Evolutionary conservation across 306 rosid genomes (phyloP).

Genomic region (Carpinus fangiana): DNA sequence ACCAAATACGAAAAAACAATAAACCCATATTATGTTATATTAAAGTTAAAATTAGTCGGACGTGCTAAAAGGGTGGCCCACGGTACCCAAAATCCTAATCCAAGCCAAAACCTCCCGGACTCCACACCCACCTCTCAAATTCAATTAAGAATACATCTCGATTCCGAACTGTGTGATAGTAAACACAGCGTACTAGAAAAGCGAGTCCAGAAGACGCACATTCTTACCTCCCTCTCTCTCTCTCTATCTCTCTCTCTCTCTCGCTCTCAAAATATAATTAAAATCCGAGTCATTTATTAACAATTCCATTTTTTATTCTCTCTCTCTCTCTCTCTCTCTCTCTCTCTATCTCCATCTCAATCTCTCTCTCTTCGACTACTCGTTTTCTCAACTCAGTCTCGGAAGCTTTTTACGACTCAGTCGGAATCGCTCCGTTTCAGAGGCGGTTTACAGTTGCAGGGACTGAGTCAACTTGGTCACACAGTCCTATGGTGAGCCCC

Average conservation of each 20-base stretch:
- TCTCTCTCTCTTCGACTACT: constrained; percentile 8
- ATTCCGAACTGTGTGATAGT: constrained; percentile 41
- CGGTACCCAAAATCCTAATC: background rate
- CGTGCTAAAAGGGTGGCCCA: too few relatives aligned
- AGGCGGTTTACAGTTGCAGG: constrained; percentile 32
- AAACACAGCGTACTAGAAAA: constrained; percentile 53
- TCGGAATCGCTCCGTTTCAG: constrained; percentile 33
- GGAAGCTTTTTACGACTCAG: constrained; percentile 11
- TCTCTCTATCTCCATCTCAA: too few relatives aligned
- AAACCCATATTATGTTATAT: too few relatives aligned
- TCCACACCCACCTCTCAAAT: constrained; percentile 27
- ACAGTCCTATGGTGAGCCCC: constrained; percentile 66
- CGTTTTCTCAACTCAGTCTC: constrained; percentile 26
- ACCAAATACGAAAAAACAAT: too few relatives aligned
- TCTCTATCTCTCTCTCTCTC: constrained; percentile 18
- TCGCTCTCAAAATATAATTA: constrained; percentile 11
- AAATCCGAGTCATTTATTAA: background rate
- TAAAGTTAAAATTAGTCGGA: too few relatives aligned
- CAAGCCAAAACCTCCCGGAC: constrained; percentile 38
- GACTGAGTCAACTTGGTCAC: constrained; percentile 48
- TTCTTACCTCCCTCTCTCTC: background rate
- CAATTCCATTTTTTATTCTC: constrained; percentile 23
- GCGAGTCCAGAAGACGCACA: constrained; percentile 42
- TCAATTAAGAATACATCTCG: constrained; percentile 12
- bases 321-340: background rate